A percentile compares a stretch with the other conserved stretches of the same genome.
phyloP scores from a whole-genome alignment of 1,139 yeast genomes.

The Trichomonascaceae sp. region DNA sequence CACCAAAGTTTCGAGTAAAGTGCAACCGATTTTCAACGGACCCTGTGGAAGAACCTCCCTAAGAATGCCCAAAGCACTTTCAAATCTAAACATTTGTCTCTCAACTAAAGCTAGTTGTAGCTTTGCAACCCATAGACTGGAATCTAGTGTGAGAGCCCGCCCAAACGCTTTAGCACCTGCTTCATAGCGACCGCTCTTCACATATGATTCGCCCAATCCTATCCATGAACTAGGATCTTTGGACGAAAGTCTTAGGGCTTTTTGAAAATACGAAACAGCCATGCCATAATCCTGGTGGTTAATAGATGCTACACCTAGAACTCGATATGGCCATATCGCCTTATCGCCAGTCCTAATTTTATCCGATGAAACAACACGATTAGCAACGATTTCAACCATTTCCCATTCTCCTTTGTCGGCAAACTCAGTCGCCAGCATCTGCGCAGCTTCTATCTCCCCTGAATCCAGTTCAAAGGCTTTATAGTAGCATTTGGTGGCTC shows the following conservation, averaged over 20 bases:
- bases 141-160: conserved; percentile 52
- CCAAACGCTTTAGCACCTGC: conserved; percentile 81
- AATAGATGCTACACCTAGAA: conserved; percentile 71
- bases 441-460: conserved; percentile 69
- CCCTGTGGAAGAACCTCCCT: conserved; percentile 19
- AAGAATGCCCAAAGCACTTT: conserved; percentile 44
- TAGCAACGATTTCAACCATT: conserved; percentile 70
- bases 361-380: conserved; percentile 52
- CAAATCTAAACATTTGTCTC: conserved; percentile 46
- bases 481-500: conserved; percentile 83
- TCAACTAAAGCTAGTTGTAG: conserved; percentile 64
- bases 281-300: conserved; percentile 67
- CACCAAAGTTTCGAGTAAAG: conserved; percentile 53
- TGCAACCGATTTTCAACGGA: conserved; percentile 50
- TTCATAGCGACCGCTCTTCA: conserved; percentile 74
- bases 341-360: conserved; percentile 35
- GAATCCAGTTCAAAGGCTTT: conserved; percentile 86
- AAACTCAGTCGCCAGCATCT: conserved; percentile 61
- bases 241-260: conserved; percentile 65
- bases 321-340: conserved; percentile 74
- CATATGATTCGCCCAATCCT: conserved; percentile 91
- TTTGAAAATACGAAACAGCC: conserved; percentile 86
- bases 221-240: conserved; percentile 78
- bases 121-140: conserved; percentile 52
- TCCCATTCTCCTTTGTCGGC: conserved; percentile 73